Base-by-base conservation (phyloP, 1,284 basidiomycete species). In the Leccinum solheimii region DNA sequence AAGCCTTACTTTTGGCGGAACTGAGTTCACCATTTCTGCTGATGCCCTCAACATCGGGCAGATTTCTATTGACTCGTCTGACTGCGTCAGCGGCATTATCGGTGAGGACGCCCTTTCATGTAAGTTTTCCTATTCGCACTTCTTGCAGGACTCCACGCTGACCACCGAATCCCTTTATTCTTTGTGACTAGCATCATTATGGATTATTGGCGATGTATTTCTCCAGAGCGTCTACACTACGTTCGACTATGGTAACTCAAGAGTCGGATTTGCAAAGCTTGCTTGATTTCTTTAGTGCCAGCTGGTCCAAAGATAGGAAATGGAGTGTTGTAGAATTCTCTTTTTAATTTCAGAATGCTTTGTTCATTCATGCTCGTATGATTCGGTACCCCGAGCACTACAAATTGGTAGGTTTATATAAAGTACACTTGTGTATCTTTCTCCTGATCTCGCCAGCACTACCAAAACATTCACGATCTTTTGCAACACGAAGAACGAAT, bases 1-100 rank as follows among this genome's bases (percentile, higher is more conserved):
- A 36, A 77, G 75, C 58, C 66, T 83, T 62, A 77, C 70, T 19
- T 81, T 83, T 62, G 79, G 76, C 23, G 77, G 77, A 21, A 73
- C 72, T 58, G 48, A 69, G 1, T 82, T 82, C 70, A 55, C 68
- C 3, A 73, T 83, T 54, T 72, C 77, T 2, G 50, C 73, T 0
- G 66, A 68, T 0, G 72, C 71, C 1, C 78, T 81, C 65, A 80
- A 80, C 59, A 61, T 78, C 4, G 79, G 79, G 8, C 56, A 8
- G 3, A 45, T 69, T 6, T 65, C 69, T 14, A 1, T 50, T 13
- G 69, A 66, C 26, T 77, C 76, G 1, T 36, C 57, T 2, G 68
- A 74, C 23, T 80, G 79, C 63, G 60, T 79, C 16, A 78, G 66
- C 16, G 69, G 58, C 1, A 53, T 69, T 16, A 16, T 66, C 0